A percentile compares a stretch with the other conserved stretches of the same genome.
phyloP scores from a whole-genome alignment of 495 filamentous ascomycete species.

The Aspergillus saccharolyticus region DNA sequence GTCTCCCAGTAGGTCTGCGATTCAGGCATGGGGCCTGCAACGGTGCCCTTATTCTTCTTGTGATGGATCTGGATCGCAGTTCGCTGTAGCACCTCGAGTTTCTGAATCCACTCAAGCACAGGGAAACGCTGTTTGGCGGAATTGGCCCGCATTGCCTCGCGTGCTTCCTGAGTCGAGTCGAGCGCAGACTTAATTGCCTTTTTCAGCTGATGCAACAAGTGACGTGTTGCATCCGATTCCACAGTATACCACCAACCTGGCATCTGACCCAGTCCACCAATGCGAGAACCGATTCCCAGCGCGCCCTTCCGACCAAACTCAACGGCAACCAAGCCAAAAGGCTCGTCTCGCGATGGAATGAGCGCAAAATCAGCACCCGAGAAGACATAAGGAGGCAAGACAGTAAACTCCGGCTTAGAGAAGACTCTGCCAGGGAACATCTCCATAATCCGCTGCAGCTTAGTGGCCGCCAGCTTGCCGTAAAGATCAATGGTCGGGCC shows the following conservation, averaged over 20 bases:
- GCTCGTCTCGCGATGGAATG: constrained; percentile 67
- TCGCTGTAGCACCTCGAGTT: constrained; percentile 47
- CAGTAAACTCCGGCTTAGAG: constrained; percentile 66
- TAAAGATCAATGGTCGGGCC: constrained; percentile 67
- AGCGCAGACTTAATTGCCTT: constrained; percentile 56
- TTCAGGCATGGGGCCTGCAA: constrained; percentile 2
- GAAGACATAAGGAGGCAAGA: constrained; percentile 64
- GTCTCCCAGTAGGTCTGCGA: neutral
- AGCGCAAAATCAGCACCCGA: constrained; percentile 69
- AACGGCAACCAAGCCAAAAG: constrained; percentile 67
- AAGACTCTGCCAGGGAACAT: constrained; percentile 60
- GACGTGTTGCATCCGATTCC: constrained; percentile 25
- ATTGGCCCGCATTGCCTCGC: constrained; percentile 59
- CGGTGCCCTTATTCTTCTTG: constrained; percentile 15
- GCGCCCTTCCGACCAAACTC: constrained; percentile 71
- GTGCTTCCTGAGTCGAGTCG: constrained; percentile 44
- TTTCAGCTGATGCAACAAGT: constrained; percentile 61
- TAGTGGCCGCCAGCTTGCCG: constrained; percentile 63
- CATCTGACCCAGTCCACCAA: constrained; percentile 61
- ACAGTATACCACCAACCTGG: constrained; percentile 69
- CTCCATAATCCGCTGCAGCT: constrained; percentile 60
- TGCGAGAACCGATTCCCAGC: constrained; percentile 57
- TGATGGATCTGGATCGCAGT: constrained; percentile 30
- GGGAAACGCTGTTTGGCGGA: constrained; percentile 66
- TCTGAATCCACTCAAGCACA: constrained; percentile 52